phyloP scores from a whole-genome alignment of 768 basidiomycete genomes.

The Pisolithus marmoratus region DNA sequence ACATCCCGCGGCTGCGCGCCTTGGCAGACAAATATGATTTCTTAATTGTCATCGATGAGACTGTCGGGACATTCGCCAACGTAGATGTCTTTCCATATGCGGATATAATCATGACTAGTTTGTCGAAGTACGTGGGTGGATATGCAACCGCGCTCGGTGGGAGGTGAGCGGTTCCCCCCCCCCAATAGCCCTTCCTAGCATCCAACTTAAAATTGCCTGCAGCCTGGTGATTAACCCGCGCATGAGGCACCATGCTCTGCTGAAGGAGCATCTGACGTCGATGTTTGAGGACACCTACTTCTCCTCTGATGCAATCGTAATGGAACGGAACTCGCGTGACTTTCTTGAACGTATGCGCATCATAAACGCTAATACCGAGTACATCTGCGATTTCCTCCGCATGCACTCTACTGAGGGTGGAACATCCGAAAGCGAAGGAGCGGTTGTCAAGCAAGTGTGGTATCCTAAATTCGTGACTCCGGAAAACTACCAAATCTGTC shows the following conservation, averaged over 20 bases:
- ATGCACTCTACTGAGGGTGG: constrained; percentile 47
- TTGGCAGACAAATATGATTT: constrained; percentile 89
- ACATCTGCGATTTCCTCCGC: constrained; percentile 72
- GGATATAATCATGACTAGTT: constrained; percentile 86
- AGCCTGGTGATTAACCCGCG: constrained; percentile 87
- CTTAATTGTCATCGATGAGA: constrained; percentile 88
- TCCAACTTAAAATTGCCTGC: neutral
- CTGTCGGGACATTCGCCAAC: constrained; percentile 90
- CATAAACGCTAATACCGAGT: constrained; percentile 80
- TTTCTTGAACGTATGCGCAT: constrained; percentile 67
- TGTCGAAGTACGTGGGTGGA: constrained; percentile 94
- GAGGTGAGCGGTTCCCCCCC: constrained; percentile 48
- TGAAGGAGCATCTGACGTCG: constrained; percentile 54
- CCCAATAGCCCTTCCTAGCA: neutral
- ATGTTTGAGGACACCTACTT: constrained; percentile 85
- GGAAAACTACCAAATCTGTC: constrained; percentile 65
- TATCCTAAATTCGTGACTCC: constrained; percentile 83
- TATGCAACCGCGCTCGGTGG: constrained; percentile 97
- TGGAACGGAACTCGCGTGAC: constrained; percentile 98
- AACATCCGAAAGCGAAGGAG: constrained; percentile 15
- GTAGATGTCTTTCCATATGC: constrained; percentile 83
- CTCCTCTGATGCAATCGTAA: constrained; percentile 86
- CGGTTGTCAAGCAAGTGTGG: constrained; percentile 75
- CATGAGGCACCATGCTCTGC: constrained; percentile 56
- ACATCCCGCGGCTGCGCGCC: constrained; percentile 67